phyloP scores from a whole-genome alignment of 257 asterid genomes.

The Solanum ossicruentum region DNA sequence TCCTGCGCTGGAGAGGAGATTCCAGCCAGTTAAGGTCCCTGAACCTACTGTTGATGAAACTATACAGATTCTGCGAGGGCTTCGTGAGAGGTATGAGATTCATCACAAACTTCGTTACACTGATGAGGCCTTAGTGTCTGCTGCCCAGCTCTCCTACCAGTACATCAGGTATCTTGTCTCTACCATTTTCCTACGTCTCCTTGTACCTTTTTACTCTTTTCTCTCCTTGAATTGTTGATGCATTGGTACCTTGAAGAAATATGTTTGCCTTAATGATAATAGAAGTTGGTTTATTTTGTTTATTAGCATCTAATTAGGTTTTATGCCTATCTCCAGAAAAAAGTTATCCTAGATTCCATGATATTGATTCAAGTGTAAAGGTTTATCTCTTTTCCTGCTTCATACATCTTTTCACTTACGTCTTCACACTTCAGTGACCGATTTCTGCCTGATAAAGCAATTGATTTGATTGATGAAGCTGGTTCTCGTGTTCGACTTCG shows the following conservation, averaged over 20 bases:
- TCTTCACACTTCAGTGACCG: constrained; percentile 65
- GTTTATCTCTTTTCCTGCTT: not conserved
- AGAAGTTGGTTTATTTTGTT: not conserved
- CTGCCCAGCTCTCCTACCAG: constrained; percentile 81
- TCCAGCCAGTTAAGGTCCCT: constrained; percentile 95
- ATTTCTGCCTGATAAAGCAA: constrained; percentile 95
- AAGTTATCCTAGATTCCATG: not conserved
- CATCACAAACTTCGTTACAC: constrained; percentile 98
- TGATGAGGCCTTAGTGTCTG: constrained; percentile 77
- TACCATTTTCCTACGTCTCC: not conserved
- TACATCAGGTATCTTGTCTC: constrained; percentile 57
- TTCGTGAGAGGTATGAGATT: constrained; percentile 81
- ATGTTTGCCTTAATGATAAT: not conserved
- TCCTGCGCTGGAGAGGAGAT: constrained; percentile 89
- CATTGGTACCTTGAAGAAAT: not conserved
- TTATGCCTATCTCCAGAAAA: not conserved
- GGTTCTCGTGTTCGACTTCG: constrained; percentile 98
- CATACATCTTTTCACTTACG: constrained; percentile 6
- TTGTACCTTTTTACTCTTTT: not conserved
- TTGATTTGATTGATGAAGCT: constrained; percentile 97
- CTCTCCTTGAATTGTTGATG: not conserved
- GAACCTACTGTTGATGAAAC: constrained; percentile 95
- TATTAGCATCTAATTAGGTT: not conserved
- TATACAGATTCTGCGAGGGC: constrained; percentile 82
- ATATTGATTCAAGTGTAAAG: not conserved